A percentile compares a stretch with the other conserved stretches of the same genome.
These are phyloP conservation scores for Solanum chaucha DNA, from an alignment of 257 asterid genomes.

Conservation along the genomic window DNA sequence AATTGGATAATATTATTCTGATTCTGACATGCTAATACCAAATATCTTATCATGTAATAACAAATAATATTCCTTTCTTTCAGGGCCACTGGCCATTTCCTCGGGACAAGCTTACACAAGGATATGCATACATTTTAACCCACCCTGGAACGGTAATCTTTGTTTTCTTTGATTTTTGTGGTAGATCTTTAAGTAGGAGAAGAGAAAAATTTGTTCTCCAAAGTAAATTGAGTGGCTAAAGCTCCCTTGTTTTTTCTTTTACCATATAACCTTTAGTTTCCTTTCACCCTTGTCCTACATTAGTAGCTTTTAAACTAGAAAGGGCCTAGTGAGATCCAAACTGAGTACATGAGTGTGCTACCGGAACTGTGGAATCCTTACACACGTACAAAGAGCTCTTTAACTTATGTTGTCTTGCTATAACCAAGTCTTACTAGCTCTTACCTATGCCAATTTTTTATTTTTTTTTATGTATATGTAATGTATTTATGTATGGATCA, in stretches of 20 bases:
- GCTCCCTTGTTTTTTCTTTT: neutral
- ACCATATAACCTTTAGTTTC: neutral
- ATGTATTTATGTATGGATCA: neutral
- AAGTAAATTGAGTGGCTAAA: neutral
- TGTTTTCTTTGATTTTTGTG: neutral
- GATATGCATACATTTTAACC: constrained; percentile 49
- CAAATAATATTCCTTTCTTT: neutral
- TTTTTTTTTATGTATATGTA: neutral
- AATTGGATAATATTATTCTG: neutral
- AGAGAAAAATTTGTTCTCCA: neutral
- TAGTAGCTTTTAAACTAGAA: neutral
- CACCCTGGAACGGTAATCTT: constrained; percentile 48
- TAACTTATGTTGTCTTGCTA: neutral
- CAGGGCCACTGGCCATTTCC: constrained; percentile 71
- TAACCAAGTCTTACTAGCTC: neutral
- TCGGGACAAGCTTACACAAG: constrained; percentile 41
- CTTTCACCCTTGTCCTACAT: neutral
- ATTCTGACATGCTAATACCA: neutral
- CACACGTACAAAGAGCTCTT: neutral
- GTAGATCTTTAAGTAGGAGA: neutral
- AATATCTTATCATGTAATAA: neutral
- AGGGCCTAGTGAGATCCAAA: neutral
- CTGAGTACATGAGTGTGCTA: neutral
- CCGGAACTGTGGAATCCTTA: neutral
- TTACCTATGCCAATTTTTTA: neutral